Evolutionary conservation across 192 early-diverging fungal species (phyloP), one percentile per base, ranked within the genome.

Genomic region (Coemansia sp.): DNA sequence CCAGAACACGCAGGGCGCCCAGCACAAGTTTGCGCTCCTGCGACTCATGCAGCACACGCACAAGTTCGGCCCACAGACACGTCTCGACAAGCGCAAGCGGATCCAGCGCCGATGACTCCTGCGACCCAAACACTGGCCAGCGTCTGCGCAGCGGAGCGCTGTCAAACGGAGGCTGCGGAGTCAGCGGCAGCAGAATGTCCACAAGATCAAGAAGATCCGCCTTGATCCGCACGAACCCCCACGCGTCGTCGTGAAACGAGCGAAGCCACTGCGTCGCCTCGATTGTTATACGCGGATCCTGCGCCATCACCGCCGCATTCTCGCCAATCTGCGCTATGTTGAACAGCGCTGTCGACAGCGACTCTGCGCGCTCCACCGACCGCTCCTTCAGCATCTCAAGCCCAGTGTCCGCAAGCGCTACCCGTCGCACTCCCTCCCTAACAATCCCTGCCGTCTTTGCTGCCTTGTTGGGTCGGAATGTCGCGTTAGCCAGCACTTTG

Each of bases 51-150:
- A 74, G 39, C 10, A 77, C 19, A 3, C 71, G 71, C 41, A 82
- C 71, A 21, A 82, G 74, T 71, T 82, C 71, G 42, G 75, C 71
- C 80, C 80, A 82, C 69, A 82, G 41, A 21, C 75, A 76, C 44
- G 80, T 66, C 71, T 82, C 75, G 0, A 82, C 80, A 13, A 74
- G 57, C 56, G 68, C 68, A 15, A 72, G 70, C 19, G 73, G 70
- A 18, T 81, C 78, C 70, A 75, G 37, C 4, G n/a, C 23, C 41
- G 57, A 41, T 12, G 72, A 44, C 48, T 73, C 68, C 26, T 54
- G 61, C 21, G 61, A 61, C 18, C 71, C 71, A 59, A 70, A 74
- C 43, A 48, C 65, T 4, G 77, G 75, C 75, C 75, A 77, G 42
- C 15, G 18, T 7, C 50, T 18, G 6, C 61, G 63, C 44, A 74